Evolutionary conservation across 257 asterid genomes (phyloP).

Genomic region (Mitragyna speciosa): DNA sequence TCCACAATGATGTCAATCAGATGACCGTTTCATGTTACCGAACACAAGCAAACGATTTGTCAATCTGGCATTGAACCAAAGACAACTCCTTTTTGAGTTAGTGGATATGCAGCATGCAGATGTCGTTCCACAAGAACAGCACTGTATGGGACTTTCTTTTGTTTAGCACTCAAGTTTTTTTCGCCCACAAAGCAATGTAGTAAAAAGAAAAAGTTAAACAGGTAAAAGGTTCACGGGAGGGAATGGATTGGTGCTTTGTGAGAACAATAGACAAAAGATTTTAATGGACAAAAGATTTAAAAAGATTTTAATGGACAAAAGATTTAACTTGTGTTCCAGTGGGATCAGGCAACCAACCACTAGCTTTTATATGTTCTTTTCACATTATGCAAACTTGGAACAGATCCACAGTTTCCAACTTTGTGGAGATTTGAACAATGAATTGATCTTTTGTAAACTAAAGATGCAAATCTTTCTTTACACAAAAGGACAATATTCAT

Average conservation of each 20-base stretch:
- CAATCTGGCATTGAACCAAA: background rate
- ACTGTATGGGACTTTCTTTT: too few relatives aligned
- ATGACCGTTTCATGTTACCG: background rate
- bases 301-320: background rate
- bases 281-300: background rate
- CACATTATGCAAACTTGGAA: background rate
- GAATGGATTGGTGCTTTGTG: background rate
- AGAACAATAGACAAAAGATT: too few relatives aligned
- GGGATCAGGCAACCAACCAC: background rate
- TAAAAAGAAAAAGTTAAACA: background rate
- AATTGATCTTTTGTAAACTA: background rate
- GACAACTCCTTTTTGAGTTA: too few relatives aligned
- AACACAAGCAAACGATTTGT: background rate
- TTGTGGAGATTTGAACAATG: background rate
- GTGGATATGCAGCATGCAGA: background rate
- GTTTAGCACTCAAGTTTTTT: background rate
- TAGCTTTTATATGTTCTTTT: constrained; percentile 3
- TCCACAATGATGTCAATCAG: background rate
- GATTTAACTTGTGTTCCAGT: background rate
- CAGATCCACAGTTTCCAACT: background rate
- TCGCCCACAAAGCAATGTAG: background rate
- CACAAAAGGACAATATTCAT: background rate
- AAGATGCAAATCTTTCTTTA: background rate
- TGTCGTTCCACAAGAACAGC: background rate
- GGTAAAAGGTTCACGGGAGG: background rate